These are phyloP conservation scores for Camellia lanceoleosa DNA, from an alignment of 148 eudicot species.

Conservation along the genomic window DNA sequence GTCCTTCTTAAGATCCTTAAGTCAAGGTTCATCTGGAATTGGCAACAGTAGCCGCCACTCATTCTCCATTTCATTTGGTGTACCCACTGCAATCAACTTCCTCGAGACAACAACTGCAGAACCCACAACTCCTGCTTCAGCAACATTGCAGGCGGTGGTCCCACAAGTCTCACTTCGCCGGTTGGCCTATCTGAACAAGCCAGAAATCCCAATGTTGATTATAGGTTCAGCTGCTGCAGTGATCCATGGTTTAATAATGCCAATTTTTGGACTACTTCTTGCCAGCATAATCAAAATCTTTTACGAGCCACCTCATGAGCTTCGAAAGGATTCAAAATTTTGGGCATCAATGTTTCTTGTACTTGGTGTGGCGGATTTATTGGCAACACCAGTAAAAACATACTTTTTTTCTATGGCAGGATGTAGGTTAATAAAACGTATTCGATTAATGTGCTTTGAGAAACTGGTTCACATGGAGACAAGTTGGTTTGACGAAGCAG, in stretches of 20 bases:
- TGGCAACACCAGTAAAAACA: background rate
- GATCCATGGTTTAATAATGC: constrained; percentile 14
- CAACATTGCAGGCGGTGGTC: background rate
- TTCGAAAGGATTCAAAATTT: constrained; percentile 18
- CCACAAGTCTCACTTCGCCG: constrained; percentile 13
- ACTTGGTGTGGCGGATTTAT: constrained; percentile 5
- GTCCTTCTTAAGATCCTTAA: constrained; percentile 10
- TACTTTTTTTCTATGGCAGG: constrained; percentile 20
- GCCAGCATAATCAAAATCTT: constrained; percentile 18
- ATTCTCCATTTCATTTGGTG: constrained; percentile 14
- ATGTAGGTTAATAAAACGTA: constrained; percentile 19
- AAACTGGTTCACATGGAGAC: constrained; percentile 27
- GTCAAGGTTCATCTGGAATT: constrained; percentile 12
- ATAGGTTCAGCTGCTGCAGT: constrained; percentile 16
- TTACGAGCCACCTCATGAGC: constrained; percentile 23
- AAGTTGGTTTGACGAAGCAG: constrained; percentile 22
- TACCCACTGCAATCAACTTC: background rate
- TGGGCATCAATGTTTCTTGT: constrained; percentile 20
- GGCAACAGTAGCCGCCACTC: constrained; percentile 22
- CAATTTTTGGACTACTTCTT: constrained; percentile 16
- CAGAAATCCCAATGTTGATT: constrained; percentile 14
- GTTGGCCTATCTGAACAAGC: constrained; percentile 23
- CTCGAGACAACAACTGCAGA: constrained; percentile 3
- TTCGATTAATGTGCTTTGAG: constrained; percentile 23
- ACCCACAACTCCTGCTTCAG: background rate